A percentile compares a stretch with the other conserved stretches of the same genome.
These are phyloP conservation scores for Zygoascus flipseniorum DNA, from an alignment of 805 yeast genomes.

Conservation along the genomic window DNA sequence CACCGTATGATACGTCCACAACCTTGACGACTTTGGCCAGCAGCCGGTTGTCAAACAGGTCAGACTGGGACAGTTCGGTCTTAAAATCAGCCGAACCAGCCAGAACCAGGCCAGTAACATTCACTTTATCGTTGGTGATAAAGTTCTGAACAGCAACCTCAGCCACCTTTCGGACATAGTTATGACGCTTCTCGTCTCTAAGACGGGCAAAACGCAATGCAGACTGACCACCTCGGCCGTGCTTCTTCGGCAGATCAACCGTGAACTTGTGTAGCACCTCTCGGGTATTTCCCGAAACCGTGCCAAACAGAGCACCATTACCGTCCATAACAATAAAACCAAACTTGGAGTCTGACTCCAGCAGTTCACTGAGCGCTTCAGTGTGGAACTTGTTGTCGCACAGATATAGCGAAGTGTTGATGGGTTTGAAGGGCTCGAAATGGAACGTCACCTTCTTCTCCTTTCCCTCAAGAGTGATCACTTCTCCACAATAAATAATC, in stretches of 20 bases:
- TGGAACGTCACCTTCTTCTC: constrained; percentile 95
- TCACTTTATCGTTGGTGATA: constrained; percentile 89
- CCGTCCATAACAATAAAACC: constrained; percentile 99
- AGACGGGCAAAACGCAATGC: constrained; percentile 98
- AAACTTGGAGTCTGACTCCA: constrained; percentile 91
- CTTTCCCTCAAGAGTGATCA: constrained; percentile 92
- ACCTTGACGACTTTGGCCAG: constrained; percentile 79
- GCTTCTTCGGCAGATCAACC: constrained; percentile 98
- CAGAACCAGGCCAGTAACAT: constrained; percentile 85
- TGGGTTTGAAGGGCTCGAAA: constrained; percentile 98
- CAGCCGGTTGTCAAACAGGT: constrained; percentile 85
- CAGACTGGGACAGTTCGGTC: constrained; percentile 86
- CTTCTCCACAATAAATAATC: constrained; percentile 97
- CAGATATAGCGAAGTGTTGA: constrained; percentile 88
- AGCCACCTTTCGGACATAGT: constrained; percentile 95
- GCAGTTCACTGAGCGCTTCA: constrained; percentile 87
- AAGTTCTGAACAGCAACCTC: constrained; percentile 97
- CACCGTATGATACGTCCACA: constrained; percentile 97
- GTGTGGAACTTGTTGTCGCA: constrained; percentile 99
- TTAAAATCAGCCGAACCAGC: constrained; percentile 99
- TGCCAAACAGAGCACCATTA: constrained; percentile 95
- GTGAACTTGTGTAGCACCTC: constrained; percentile 92
- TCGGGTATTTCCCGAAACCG: constrained; percentile 93
- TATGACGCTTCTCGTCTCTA: constrained; percentile 98
- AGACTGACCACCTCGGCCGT: constrained; percentile 99